Percentiles rank a stretch among this genome's conserved stretches.
These are phyloP conservation scores for Diaporthe velutina DNA, from an alignment of 2,329 filamentous ascomycete genomes.

Conservation along the genomic window DNA sequence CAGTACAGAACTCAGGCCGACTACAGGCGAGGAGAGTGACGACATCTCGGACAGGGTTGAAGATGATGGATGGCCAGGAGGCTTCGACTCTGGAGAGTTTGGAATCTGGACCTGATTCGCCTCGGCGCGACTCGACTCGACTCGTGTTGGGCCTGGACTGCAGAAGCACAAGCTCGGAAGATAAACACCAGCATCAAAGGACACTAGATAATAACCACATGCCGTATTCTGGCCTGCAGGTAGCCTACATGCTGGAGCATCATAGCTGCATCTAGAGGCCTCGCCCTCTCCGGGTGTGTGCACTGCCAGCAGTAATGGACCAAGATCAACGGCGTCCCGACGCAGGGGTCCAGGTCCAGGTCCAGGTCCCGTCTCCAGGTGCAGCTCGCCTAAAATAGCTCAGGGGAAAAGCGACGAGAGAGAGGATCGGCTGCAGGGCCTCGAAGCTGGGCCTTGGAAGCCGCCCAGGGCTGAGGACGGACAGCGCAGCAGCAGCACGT, in stretches of 20 bases:
- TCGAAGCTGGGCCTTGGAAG: conserved; percentile 19
- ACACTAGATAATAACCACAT: conserved; percentile 15
- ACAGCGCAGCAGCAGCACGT: not conserved
- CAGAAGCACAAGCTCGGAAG: not conserved
- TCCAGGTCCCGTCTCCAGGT: not conserved
- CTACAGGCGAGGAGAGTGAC: not conserved
- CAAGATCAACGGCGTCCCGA: conserved; percentile 11
- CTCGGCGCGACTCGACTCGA: not conserved
- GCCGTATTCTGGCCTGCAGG: conserved; percentile 7
- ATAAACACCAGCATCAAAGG: not conserved
- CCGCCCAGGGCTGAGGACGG: conserved; percentile 15
- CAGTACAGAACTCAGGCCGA: not conserved
- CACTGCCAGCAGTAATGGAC: not conserved
- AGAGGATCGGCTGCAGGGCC: conserved; percentile 19
- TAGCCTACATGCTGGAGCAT: not conserved
- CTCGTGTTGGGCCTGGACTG: conserved; percentile 13
- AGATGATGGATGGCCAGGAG: not conserved
- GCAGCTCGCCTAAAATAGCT: conserved; percentile 30
- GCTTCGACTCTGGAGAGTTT: not conserved
- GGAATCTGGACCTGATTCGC: not conserved
- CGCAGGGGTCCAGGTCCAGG: conserved; percentile 23
- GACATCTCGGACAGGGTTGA: conserved; percentile 5
- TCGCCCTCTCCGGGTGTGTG: not conserved
- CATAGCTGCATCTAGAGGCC: not conserved
- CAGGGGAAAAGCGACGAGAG: conserved; percentile 13